These are phyloP conservation scores for Grosmannia penicillata DNA, from an alignment of 2,329 filamentous ascomycete genomes.

Conservation along the genomic window DNA sequence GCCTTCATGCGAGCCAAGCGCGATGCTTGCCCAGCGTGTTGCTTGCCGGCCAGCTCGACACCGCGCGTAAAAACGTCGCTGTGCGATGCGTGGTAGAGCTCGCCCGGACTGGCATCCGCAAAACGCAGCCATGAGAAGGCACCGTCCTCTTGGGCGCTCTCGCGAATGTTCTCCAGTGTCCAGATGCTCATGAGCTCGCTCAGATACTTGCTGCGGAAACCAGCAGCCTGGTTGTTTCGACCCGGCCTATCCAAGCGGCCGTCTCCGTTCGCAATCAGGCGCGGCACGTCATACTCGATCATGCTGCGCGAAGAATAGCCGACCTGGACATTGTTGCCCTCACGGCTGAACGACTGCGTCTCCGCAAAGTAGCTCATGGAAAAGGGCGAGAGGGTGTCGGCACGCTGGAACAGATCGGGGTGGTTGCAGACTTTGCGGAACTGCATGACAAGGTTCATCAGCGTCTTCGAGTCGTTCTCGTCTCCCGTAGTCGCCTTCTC, in stretches of 20 bases:
- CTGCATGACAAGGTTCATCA: conserved; percentile 99
- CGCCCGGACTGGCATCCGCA: conserved; percentile 57
- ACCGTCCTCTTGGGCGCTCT: conserved; percentile 43
- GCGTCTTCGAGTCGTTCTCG: conserved; percentile 82
- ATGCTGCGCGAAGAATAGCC: conserved; percentile 76
- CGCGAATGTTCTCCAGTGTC: conserved; percentile 61
- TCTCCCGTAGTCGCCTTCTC: conserved; percentile 93
- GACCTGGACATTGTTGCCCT: conserved; percentile 65
- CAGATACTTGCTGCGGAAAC: conserved; percentile 67
- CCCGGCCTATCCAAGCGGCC: conserved; percentile 65
- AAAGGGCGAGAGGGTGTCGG: conserved; percentile 77
- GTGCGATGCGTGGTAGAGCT: conserved; percentile 56
- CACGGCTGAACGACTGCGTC: conserved; percentile 85
- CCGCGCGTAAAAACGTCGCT: conserved; percentile 58
- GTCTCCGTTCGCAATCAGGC: conserved; percentile 65
- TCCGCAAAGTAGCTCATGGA: conserved; percentile 81
- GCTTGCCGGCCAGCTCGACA: conserved; percentile 30
- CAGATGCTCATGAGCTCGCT: conserved; percentile 82
- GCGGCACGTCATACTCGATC: conserved; percentile 74
- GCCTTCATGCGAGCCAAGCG: conserved; percentile 53
- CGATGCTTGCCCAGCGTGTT: conserved; percentile 19
- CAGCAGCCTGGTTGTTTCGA: conserved; percentile 56
- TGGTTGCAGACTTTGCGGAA: conserved; percentile 99
- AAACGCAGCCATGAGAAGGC: conserved; percentile 88
- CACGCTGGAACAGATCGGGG: conserved; percentile 89